Base-by-base conservation (phyloP, 805 yeast species). In the Ogataea thermomethanolica region DNA sequence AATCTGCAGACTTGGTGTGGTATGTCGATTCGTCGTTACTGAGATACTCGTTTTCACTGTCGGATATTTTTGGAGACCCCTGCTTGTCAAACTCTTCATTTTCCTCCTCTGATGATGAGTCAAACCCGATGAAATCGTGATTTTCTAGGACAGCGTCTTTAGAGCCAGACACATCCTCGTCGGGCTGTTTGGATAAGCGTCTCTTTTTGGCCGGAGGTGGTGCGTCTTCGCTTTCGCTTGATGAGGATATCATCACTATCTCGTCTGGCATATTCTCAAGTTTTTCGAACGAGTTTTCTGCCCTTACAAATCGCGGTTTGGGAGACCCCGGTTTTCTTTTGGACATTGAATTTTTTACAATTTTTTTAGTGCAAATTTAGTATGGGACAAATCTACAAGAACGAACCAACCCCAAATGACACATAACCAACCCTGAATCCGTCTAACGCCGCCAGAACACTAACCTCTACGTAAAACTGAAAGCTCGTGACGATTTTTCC, bases 121-220 rank as follows among this genome's bases (percentile, higher is more conserved):
- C 81, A 55, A 78, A 76, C 9, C 73, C 78, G 14, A 78, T 78
- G 48, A 71, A 78, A 41, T 78, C 82, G 36, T 65, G 67, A 43
- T 75, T 73, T 27, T 66, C 63, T 2, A 73, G 53, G 4, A 74
- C 55, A 28, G 65, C 74, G 43, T 72, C 70, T 12, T 25, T 21
- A 2, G 37, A 17, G 3, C 13, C 20, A 12, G 27, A 13, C 3
- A 7, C 20, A 10, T 33, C 24, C 22, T 20, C 14, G 9, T 14
- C 17, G 13, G 15, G 17, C 35, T 41, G 31, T 15, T 29, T 47
- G 30, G 36, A 43, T 20, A 17, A 17, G 20, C 20, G 20, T 17
- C 20, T 17, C 20, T 36, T 37, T 26, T 31, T 46, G 15, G 35
- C 31, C 3, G 46, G 43, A 12, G 47, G 46, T 7, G 49, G 54